Evolutionary conservation across 164 flowering plant genomes (phyloP).

Genomic region (Houttuynia cordata): DNA sequence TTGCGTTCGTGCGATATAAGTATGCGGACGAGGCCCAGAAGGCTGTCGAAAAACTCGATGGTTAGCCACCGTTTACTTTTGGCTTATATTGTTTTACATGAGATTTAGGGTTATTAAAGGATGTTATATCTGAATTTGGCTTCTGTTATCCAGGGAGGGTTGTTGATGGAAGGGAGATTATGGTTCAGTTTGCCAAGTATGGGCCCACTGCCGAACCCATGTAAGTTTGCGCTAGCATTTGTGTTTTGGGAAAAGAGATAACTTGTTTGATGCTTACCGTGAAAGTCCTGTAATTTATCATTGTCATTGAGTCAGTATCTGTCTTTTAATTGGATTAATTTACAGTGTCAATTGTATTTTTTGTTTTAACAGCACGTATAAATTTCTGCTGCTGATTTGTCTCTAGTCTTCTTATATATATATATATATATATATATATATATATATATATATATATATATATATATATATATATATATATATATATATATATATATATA

Average conservation of each 20-base stretch:
- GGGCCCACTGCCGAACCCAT: conserved; percentile 69
- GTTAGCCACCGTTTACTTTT: conserved; percentile 9
- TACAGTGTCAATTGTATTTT: no score
- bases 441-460: no score
- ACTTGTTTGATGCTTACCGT: neutral
- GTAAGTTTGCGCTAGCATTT: conserved; percentile 19
- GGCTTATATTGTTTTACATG: neutral
- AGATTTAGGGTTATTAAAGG: neutral
- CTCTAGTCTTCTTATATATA: neutral
- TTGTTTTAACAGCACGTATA: no score
- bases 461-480: no score
- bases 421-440: no score
- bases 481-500: no score
- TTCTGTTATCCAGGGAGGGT: conserved; percentile 28
- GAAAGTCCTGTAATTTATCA: no score
- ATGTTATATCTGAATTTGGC: neutral
- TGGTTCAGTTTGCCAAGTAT: conserved; percentile 76
- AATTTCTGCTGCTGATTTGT: neutral
- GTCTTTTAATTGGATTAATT: no score
- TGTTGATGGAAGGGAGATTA: conserved; percentile 65
- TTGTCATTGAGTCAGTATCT: no score
- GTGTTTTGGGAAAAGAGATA: neutral
- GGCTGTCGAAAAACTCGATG: conserved; percentile 74
- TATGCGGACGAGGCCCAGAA: conserved; percentile 67
- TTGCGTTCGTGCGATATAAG: conserved; percentile 70